Base-by-base conservation (phyloP, 495 filamentous ascomycete genomes). In the Penicillium soppii region DNA sequence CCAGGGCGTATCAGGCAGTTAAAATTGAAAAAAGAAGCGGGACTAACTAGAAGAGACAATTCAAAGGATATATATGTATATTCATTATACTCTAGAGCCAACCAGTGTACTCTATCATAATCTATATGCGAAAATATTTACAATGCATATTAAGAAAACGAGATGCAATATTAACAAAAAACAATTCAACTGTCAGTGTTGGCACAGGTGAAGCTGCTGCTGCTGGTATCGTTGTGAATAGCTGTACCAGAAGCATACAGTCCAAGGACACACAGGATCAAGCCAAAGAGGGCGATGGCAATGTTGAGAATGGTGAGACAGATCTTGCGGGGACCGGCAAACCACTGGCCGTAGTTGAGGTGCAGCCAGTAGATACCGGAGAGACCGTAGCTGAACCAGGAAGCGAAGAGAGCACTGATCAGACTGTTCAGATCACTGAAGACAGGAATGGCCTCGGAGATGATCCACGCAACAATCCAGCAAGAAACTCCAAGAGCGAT, bases 401-500 rank as follows among this genome's bases (percentile, higher is more conserved):
- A 59, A 22, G 68, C 70, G 50, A 73, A 73, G 8, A 73, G 59
- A 3, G 70, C 62, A 55, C 63, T 65, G 48, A 78, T 75, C 49
- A 80, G 45, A 22, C 66, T 67, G 43, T 89, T 67, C 52, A 89
- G 60, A 40, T 82, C 76, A 56, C 75, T 82, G 71, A 89, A 89
- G 62, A 82, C 79, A 9, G 87, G 87, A 20, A 90, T 85, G 16
- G 82, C 79, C 59, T 85, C 79, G 29, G 83, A 83, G 56, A 90
- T 83, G 47, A 89, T 68, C 79, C 82, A 89, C 4, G 84, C 83
- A 25, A 86, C 58, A 19, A 85, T 33, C 62, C 84, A 88, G 54
- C 87, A 72, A 48, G 62, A 40, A 1, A 76, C 48, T 16, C 81
- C 76, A 9, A 88, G 78, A 6, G 44, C 63, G 4, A 82, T 52